Conservation (phyloP, 129 eudicot genomes). For the Lactuca saligna region DNA sequence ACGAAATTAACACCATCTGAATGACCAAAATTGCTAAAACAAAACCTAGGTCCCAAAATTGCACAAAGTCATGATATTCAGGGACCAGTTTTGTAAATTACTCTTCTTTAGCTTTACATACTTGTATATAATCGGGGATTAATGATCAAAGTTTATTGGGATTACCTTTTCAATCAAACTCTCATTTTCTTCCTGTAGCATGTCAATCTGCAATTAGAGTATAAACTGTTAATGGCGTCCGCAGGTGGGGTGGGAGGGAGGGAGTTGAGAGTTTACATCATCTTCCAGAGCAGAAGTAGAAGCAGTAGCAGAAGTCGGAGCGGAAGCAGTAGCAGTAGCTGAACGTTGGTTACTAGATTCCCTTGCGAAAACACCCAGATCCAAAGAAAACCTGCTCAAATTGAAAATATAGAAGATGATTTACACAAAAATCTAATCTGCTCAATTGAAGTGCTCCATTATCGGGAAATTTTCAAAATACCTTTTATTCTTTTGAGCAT, state of each 20-base stretch:
- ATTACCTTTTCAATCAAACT: slow-evolving; percentile 77
- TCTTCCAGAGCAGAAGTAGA: slow-evolving; percentile 76
- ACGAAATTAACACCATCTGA: neutral
- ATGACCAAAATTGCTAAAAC: neutral
- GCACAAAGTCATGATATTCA: neutral
- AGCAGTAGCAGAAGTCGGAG: slow-evolving; percentile 41
- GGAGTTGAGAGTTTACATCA: slow-evolving; percentile 50
- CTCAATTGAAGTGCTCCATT: neutral
- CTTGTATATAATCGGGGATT: neutral
- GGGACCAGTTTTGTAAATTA: neutral
- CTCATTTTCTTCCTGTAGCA: slow-evolving; percentile 89
- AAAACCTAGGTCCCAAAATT: neutral
- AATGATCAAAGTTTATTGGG: slow-evolving; percentile 4
- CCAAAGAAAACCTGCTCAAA: slow-evolving; percentile 61
- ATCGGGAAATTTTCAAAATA: slow-evolving; percentile 23
- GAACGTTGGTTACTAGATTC: slow-evolving; percentile 55
- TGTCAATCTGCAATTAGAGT: slow-evolving; percentile 68
- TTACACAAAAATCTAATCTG: neutral
- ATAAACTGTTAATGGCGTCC: slow-evolving; percentile 22
- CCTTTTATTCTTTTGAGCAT: slow-evolving; percentile 56
- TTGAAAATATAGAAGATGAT: neutral
- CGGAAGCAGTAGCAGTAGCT: slow-evolving; percentile 57
- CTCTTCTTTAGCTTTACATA: neutral
- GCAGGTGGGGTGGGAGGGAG: neutral
- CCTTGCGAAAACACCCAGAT: slow-evolving; percentile 65